phyloP scores from a whole-genome alignment of 495 filamentous ascomycete species.

The Hypomontagnella monticulosa region DNA sequence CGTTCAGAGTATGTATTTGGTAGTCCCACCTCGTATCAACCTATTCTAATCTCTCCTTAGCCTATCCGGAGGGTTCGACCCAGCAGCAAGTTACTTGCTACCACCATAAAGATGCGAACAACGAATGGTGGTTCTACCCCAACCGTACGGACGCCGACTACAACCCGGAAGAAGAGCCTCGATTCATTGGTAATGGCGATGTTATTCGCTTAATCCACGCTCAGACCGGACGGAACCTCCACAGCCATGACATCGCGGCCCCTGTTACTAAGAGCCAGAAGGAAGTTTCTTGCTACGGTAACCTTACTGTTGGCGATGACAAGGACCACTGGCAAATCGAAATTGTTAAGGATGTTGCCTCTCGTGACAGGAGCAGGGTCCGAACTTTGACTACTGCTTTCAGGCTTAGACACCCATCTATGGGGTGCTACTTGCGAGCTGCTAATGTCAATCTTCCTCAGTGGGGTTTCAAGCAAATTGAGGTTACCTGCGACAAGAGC shows the following conservation, averaged over 20 bases:
- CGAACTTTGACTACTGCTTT: conserved; percentile 95
- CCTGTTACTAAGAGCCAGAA: conserved; percentile 88
- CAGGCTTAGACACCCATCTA: conserved; percentile 80
- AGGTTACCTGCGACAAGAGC: conserved; percentile 92
- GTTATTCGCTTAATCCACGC: conserved; percentile 89
- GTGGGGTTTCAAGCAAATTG: conserved; percentile 99
- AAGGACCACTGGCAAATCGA: conserved; percentile 98
- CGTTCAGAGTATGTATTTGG: conserved; percentile 68
- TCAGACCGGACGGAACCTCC: conserved; percentile 95
- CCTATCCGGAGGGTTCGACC: conserved; percentile 90
- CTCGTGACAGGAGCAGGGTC: conserved; percentile 82
- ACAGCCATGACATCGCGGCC: conserved; percentile 89
- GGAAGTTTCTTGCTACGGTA: conserved; percentile 96
- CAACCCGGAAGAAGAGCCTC: conserved; percentile 70
- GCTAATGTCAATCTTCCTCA: conserved; percentile 97
- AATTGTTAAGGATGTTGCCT: conserved; percentile 88
- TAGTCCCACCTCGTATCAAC: neutral
- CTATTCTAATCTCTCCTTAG: conserved; percentile 46
- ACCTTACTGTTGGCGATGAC: conserved; percentile 94
- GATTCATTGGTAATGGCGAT: conserved; percentile 80
- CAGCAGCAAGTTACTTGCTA: conserved; percentile 99
- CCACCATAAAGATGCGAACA: conserved; percentile 99
- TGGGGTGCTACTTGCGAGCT: conserved; percentile 94
- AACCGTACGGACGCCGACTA: conserved; percentile 80
- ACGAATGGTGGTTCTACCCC: conserved; percentile 99